Evolutionary conservation across 163 green algal species (phyloP), one percentile per base, ranked within the genome.

Genomic region (Chlorella variabilis): DNA sequence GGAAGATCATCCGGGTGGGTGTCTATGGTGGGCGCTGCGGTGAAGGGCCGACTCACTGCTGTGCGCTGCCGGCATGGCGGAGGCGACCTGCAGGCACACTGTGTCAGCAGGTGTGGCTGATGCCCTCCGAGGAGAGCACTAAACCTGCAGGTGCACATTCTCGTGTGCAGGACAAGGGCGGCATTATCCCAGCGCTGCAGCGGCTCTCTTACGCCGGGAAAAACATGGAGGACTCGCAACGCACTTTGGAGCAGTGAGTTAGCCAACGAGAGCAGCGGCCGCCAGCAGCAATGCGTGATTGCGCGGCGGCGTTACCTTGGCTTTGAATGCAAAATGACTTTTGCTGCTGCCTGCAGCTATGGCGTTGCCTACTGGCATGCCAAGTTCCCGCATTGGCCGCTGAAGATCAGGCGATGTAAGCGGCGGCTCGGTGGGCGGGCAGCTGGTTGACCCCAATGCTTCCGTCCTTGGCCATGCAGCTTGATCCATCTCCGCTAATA

Each of bases 351-450:
- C 33, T 81, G 84, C 86, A 95, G 91, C 63, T 97, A 98, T 59
- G 95, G 95, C 33, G 83, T 98, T 23, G 84, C 83, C 0, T 97
- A 98, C 85, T 98, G 95, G 95, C 87, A 97, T 78, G 84, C 71
- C 23, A 96, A 93, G 76, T 98, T 98, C 81, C 95, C 94, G 0
- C 76, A 96, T 80, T 98, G 95, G 95, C 88, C 92, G 9, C 81
- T 98, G 49, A 94, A 90, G 80, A 93, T 97, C 48, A 70, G 85
- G 5, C 63, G 77, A 71, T 88, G 81, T 86, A 34, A 71, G 80
- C 62, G 27, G 17, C 4, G 56, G 15, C 2, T 9, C 31, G 33
- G 39, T 27, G 21, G 38, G 17, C 21, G 38, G 51, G 38, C 65
- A 71, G 31, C 45, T 54, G 45, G n/a, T n/a, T n/a, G n/a, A n/a